Evolutionary conservation across 768 basidiomycete genomes (phyloP), one percentile per base, ranked within the genome.

Genomic region (Cyclocybe cylindracea): DNA sequence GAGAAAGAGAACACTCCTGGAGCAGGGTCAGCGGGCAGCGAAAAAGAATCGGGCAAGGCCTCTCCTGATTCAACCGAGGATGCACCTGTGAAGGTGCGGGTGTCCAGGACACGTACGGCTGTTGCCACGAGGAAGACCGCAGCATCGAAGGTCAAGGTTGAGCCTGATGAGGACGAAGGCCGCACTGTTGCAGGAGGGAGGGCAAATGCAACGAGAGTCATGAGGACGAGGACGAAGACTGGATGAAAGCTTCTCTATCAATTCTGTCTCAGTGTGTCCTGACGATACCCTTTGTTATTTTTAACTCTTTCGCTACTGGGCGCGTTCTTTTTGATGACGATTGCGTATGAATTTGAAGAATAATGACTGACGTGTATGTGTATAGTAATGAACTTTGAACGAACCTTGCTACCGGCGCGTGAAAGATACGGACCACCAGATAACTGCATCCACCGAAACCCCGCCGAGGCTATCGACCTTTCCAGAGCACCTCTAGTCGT

Each of bases 181-280:
- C 58, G 54, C 42, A 55, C 56, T 44, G 61, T 60, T 33, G 59
- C 49, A 32, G 55, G 55, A 10, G 39, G 50, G 8, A 66, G 61
- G 31, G 47, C 66, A 44, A 61, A 70, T 50, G 55, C 65, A 7
- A 71, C 68, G n/a, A 66, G 67, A 46, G 57, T 62, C 3, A 61
- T 64, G 59, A 64, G 73, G 48, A 65, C 68, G 39, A 70, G 72
- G 44, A 72, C 73, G 16, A 72, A 66, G 58, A 65, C 64, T 16
- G 63, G 62, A 9, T 68, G 51, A 61, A 37, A 14, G n/a, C 24
- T 24, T 24, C 24, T 24, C 24, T 24, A 5, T 5, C 24, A 24
- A 24, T 24, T 24, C 24, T 16, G 16, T 24, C 24, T 24, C 24
- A 24, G 24, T 24, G 24, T 24, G 24, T 24, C 24, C 24, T 24